Conservation (phyloP, 1,139 yeast species). For the Candida glucosophila region DNA sequence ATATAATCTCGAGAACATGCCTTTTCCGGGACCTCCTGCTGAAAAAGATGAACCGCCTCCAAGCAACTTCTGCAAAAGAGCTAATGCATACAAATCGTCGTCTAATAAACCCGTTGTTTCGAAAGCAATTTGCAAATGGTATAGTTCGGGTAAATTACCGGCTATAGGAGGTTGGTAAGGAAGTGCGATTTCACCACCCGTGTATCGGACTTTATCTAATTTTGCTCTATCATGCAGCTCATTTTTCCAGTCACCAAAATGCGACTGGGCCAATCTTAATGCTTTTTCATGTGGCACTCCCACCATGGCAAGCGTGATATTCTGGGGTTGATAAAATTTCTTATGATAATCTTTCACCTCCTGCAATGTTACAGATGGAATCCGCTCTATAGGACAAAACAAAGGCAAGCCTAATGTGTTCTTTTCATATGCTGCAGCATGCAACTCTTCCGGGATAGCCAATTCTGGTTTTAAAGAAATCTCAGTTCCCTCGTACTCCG, state of each 20-base stretch:
- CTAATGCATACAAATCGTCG: constrained; percentile 85
- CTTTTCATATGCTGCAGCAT: constrained; percentile 65
- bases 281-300: constrained; percentile 77
- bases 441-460: constrained; percentile 80
- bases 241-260: constrained; percentile 56
- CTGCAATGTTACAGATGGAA: constrained; percentile 45
- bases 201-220: constrained; percentile 48
- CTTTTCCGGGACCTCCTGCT: constrained; percentile 99
- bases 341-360: constrained; percentile 56
- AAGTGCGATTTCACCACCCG: constrained; percentile 70
- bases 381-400: constrained; percentile 66
- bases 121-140: constrained; percentile 80
- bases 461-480: constrained; percentile 80
- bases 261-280: constrained; percentile 48
- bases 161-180: constrained; percentile 62
- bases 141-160: constrained; percentile 71
- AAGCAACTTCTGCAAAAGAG: constrained; percentile 81
- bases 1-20: constrained; percentile 92
- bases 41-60: constrained; percentile 98
- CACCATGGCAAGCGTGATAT: constrained; percentile 79
- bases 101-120: constrained; percentile 80
- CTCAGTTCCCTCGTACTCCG: constrained; percentile 76
- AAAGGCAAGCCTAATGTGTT: constrained; percentile 83
- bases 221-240: constrained; percentile 21
- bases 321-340: constrained; percentile 68